phyloP scores from a whole-genome alignment of 116 monocot genomes.

The Posidonia oceanica region DNA sequence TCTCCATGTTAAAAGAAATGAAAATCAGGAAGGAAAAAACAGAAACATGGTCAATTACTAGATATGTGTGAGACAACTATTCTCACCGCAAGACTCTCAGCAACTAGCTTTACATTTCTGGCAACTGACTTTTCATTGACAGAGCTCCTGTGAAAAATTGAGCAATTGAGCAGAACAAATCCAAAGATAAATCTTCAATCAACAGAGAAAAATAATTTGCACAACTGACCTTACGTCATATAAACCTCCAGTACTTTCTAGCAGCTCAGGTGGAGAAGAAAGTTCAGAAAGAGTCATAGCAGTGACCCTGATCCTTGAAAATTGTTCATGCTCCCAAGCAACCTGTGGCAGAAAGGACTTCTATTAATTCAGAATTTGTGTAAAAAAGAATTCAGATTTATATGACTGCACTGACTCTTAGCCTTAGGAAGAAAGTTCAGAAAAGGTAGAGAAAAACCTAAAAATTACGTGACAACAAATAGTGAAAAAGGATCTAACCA shows the following conservation, averaged over 20 bases:
- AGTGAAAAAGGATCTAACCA: too few relatives aligned
- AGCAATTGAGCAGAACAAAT: not conserved
- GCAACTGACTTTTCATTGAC: slow-evolving; percentile 54
- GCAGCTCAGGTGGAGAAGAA: slow-evolving; percentile 56
- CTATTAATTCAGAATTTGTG: not conserved
- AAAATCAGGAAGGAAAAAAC: too few relatives aligned
- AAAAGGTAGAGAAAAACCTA: too few relatives aligned
- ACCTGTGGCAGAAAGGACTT: slow-evolving; percentile 30
- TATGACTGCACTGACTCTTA: too few relatives aligned
- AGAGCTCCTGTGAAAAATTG: slow-evolving; percentile 34
- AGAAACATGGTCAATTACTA: not conserved
- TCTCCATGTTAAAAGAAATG: too few relatives aligned
- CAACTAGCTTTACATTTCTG: slow-evolving; percentile 72
- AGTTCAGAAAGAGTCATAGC: slow-evolving; percentile 85
- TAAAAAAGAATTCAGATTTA: not conserved
- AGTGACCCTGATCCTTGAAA: slow-evolving; percentile 88
- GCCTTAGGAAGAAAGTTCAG: too few relatives aligned
- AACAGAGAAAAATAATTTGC: not conserved
- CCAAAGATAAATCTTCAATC: not conserved
- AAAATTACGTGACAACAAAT: too few relatives aligned
- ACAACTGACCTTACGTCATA: slow-evolving; percentile 52
- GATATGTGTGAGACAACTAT: not conserved
- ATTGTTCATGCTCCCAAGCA: slow-evolving; percentile 98
- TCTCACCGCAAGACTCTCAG: slow-evolving; percentile 96
- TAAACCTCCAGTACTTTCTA: slow-evolving; percentile 72